Conservation (phyloP, 768 basidiomycete genomes). For the Tylopilus vinaceipallidus region DNA sequence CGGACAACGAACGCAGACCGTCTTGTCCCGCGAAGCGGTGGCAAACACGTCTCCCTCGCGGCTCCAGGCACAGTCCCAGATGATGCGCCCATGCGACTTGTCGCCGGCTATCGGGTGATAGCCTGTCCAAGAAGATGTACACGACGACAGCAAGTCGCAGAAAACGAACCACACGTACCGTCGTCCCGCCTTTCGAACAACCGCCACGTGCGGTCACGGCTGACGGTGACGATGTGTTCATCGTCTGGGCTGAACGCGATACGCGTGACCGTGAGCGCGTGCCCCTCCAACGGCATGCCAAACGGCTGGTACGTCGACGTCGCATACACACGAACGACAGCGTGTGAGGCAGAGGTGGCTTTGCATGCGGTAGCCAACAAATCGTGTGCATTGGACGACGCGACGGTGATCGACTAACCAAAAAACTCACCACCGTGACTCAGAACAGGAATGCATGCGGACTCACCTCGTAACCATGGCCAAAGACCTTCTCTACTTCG, state of each 20-base stretch:
- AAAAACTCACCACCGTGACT: not conserved
- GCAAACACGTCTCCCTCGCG: conserved; percentile 76
- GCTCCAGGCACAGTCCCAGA: conserved; percentile 95
- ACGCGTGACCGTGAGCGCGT: conserved; percentile 85
- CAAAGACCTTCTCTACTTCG: conserved; percentile 94
- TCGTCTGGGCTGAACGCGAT: conserved; percentile 91
- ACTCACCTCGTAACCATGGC: conserved; percentile 91
- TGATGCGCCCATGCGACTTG: conserved; percentile 88
- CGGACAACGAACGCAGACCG: conserved; percentile 46
- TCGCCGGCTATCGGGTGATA: conserved; percentile 65
- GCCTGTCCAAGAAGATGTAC: conserved; percentile 34
- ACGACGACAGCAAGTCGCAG: not conserved
- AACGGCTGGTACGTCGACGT: conserved; percentile 66
- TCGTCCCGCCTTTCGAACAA: conserved; percentile 57
- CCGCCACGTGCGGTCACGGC: conserved; percentile 91
- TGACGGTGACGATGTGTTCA: conserved; percentile 73
- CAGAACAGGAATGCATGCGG: not conserved
- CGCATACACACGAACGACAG: conserved; percentile 81
- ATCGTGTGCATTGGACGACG: conserved; percentile 64
- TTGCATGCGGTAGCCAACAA: conserved; percentile 90
- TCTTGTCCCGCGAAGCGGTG: conserved; percentile 95
- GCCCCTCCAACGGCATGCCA: conserved; percentile 76
- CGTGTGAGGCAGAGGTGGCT: conserved; percentile 84
- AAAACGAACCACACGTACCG: no score
- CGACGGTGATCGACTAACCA: conserved; percentile 72